Evolutionary conservation across 305 asterid species (phyloP).

Genomic region (Solanum hybrid): DNA sequence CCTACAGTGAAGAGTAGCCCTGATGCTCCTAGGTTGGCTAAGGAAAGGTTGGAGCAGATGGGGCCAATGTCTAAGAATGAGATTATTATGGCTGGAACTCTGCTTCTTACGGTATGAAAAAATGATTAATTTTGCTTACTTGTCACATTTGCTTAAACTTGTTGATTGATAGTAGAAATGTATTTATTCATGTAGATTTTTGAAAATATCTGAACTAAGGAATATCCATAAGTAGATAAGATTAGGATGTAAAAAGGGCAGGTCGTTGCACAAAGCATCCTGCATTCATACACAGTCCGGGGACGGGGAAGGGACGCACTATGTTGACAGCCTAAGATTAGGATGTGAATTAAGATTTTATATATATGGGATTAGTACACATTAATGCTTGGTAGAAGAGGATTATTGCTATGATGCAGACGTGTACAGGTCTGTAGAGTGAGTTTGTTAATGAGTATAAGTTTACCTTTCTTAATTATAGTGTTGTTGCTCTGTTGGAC

Average conservation of each 20-base stretch:
- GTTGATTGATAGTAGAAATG: background rate
- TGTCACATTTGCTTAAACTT: background rate
- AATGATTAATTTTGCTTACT: background rate
- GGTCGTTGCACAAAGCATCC: background rate
- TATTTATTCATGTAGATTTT: background rate
- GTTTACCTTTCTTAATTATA: background rate
- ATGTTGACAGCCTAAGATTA: background rate
- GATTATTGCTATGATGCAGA: background rate
- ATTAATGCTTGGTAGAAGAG: background rate
- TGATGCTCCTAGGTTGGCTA: constrained; percentile 82
- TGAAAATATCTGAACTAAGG: background rate
- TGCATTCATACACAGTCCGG: background rate
- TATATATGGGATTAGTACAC: background rate
- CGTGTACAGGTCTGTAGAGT: background rate
- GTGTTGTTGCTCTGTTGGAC: background rate
- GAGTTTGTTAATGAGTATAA: background rate
- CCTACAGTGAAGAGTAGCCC: constrained; percentile 79
- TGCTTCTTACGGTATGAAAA: constrained; percentile 53
- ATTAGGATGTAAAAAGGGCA: background rate
- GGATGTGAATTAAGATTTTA: background rate
- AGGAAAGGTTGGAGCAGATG: constrained; percentile 66
- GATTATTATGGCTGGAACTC: constrained; percentile 76
- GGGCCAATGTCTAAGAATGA: constrained; percentile 85
- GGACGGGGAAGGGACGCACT: background rate
- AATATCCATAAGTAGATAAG: background rate